A percentile compares a stretch with the other conserved stretches of the same genome.
Conservation (phyloP, 306 rosid genomes). For the Lathyrus aphaca region DNA sequence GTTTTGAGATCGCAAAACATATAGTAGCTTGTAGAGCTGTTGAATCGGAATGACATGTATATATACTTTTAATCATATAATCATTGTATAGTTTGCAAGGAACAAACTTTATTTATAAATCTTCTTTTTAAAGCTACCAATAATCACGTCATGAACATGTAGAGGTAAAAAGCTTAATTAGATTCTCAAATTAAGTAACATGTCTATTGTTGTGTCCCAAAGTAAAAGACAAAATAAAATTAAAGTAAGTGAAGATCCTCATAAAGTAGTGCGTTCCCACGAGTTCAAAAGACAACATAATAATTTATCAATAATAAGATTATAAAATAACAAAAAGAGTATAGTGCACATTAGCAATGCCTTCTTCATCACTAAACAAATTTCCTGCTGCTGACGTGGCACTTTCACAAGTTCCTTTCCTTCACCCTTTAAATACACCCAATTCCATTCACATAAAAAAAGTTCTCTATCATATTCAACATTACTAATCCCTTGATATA, state of each 20-base stretch:
- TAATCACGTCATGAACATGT: not conserved
- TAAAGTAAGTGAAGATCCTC: constrained; percentile 16
- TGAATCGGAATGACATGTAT: not conserved
- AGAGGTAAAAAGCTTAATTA: not conserved
- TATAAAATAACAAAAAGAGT: not conserved
- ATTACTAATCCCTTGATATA: not conserved
- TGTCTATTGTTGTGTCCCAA: constrained; percentile 9
- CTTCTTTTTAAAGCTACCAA: not conserved
- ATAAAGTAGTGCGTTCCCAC: constrained; percentile 35
- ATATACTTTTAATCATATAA: not conserved
- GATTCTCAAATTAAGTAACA: not conserved
- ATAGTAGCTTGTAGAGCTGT: not conserved
- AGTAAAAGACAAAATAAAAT: not conserved
- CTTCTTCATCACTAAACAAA: not conserved
- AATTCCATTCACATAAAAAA: constrained; percentile 16
- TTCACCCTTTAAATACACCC: constrained; percentile 9
- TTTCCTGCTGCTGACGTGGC: constrained; percentile 33
- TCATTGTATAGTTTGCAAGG: not conserved
- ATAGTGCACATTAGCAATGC: not conserved
- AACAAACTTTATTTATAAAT: not conserved
- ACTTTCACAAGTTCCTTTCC: constrained; percentile 6
- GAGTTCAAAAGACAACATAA: constrained; percentile 25
- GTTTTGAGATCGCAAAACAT: not conserved
- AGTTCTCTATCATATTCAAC: not conserved
- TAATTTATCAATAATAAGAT: not conserved